A percentile compares a stretch with the other conserved stretches of the same genome.
These are phyloP conservation scores for Echinosophora koreensis DNA, from an alignment of 306 rosid genomes.

Conservation along the genomic window DNA sequence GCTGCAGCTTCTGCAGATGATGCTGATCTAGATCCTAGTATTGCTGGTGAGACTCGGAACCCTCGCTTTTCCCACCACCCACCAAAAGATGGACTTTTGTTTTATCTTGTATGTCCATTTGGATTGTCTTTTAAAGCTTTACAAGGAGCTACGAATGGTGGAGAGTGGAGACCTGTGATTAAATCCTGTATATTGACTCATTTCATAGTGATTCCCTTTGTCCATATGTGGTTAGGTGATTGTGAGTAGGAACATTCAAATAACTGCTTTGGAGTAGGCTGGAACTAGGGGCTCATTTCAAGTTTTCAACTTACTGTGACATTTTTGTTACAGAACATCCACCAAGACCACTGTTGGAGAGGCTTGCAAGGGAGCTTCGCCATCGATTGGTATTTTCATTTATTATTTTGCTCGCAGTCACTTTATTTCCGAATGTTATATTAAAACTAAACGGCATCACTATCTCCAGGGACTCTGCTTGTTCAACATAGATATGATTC, in stretches of 20 bases:
- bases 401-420: not conserved
- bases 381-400: constrained; percentile 34
- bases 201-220: constrained; percentile 7
- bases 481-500: constrained; percentile 53
- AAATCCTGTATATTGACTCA: not conserved
- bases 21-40: constrained; percentile 50
- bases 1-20: constrained; percentile 47
- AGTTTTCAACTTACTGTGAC: constrained; percentile 3
- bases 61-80: not conserved
- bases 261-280: not conserved
- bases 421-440: not conserved
- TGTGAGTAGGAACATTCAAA: not conserved
- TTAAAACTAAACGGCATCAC: not conserved
- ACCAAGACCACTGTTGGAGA: constrained; percentile 46
- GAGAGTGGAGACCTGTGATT: not conserved
- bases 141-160: not conserved
- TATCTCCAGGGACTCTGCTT: constrained; percentile 46
- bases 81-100: not conserved
- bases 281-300: not conserved
- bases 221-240: constrained; percentile 5
- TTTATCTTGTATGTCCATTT: not conserved
- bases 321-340: constrained; percentile 42
- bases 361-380: constrained; percentile 49
- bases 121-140: not conserved
- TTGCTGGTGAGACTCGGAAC: constrained; percentile 44